Evolutionary conservation across 2,329 filamentous ascomycete species (phyloP).

Genomic region (Leptographium lundbergii): DNA sequence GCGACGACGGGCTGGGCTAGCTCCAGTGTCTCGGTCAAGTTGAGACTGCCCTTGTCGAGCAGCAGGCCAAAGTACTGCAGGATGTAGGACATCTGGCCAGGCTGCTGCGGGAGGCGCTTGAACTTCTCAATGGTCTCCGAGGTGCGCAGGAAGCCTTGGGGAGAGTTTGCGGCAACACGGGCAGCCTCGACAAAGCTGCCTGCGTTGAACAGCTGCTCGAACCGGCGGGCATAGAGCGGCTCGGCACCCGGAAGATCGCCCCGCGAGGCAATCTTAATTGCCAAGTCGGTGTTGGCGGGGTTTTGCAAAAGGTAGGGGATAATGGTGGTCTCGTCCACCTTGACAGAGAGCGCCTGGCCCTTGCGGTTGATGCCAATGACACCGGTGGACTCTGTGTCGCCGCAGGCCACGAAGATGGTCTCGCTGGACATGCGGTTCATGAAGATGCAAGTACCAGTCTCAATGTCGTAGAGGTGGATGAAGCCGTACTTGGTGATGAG

Average conservation of each 20-base stretch:
- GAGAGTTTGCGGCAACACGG: constrained; percentile 93
- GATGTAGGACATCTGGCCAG: constrained; percentile 83
- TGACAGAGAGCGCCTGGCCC: constrained; percentile 90
- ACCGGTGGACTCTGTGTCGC: constrained; percentile 72
- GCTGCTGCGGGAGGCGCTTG: constrained; percentile 70
- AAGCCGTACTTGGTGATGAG: constrained; percentile 98
- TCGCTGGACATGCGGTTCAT: constrained; percentile 99
- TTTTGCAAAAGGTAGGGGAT: constrained; percentile 95
- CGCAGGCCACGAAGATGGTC: constrained; percentile 90
- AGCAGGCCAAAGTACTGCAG: constrained; percentile 97
- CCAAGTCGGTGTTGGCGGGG: constrained; percentile 83
- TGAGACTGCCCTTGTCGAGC: constrained; percentile 85
- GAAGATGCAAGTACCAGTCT: constrained; percentile 91
- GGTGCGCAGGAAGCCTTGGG: constrained; percentile 87
- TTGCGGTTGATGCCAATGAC: constrained; percentile 95
- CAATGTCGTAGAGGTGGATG: constrained; percentile 96
- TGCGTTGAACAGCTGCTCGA: constrained; percentile 70
- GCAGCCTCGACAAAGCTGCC: constrained; percentile 81
- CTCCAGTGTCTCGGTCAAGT: constrained; percentile 88
- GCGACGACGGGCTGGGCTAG: constrained; percentile 82
- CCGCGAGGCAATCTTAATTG: constrained; percentile 90
- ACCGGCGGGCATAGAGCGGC: constrained; percentile 82
- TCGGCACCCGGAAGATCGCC: constrained; percentile 91
- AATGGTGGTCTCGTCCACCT: constrained; percentile 80
- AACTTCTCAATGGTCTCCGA: constrained; percentile 92